Base-by-base conservation (phyloP, 768 basidiomycete species). In the Trametes cubensis region DNA sequence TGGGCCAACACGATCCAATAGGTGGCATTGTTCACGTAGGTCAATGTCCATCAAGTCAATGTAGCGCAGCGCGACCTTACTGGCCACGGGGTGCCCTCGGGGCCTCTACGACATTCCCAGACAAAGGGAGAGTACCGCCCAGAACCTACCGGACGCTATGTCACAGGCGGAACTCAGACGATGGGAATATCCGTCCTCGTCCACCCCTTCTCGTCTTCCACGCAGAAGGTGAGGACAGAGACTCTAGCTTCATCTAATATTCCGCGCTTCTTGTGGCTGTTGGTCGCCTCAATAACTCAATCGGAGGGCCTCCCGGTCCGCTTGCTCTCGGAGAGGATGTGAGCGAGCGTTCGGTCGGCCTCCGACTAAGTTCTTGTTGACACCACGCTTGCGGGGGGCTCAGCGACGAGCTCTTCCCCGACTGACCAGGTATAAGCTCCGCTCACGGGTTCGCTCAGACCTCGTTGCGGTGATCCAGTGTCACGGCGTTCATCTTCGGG, bases 251-350 rank as follows among this genome's bases (percentile, higher is more conserved):
- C 42, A 52, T 39, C 38, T 42, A 30, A 46, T 57, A 23, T 28
- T 45, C 41, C 58, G 49, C 49, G 26, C 41, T 52, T 56, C 55
- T 30, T 56, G 39, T 62, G 34, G 55, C 49, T 52, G 50, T 45
- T 45, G 49, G 34, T 57, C 50, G 61, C 34, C 50, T 45, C 50
- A 46, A 25, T 52, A 62, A 62, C 61, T 52, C 50, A 59, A 59
- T 59, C 58, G 58, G 49, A 51, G 58, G 25, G 28, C 23, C n/a
- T 7, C 21, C 41, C 58, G 58, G 58, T 51, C 58, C 58, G 49
- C n/a, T 38, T 28, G 30, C 11, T 52, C 26, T 59, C 42, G 49
- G 58, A 59, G 47, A 26, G 48, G 25, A 14, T 49, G 26, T 10
- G 25, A 49, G 48, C 15, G 20, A 15, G 11, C 38, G 39, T 13